Base-by-base conservation (phyloP, 495 filamentous ascomycete species). In the Bathelium albidoporum region DNA sequence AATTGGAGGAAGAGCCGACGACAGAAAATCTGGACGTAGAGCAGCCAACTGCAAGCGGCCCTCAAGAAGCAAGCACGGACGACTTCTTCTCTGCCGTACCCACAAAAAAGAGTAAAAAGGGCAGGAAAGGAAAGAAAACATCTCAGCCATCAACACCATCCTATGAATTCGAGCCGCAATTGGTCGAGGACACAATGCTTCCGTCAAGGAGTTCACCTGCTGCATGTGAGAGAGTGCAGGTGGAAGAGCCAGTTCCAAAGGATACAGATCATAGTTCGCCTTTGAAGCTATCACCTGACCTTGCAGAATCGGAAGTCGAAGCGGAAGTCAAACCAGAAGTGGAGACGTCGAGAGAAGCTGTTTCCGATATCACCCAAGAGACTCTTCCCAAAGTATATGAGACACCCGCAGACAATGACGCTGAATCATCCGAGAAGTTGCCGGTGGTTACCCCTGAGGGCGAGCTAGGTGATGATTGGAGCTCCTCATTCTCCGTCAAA, bases 1-100 rank as follows among this genome's bases (percentile, higher is more conserved):
- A 69, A 45, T 67, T 67, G 29, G 61, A 64, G 5, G 72, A 74
- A 36, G 64, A 71, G 58, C 64, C 70, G 29, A 65, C 63, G 43
- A 67, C 72, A 0, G 28, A 60, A n/a, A 66, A 60, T 29, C 68
- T 70, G 66, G 73, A 75, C 2, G 59, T 1, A 1, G 2, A 16
- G 16, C 45, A 67, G 26, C 43, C 11, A 29, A 55, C 5, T 26
- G 24, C 49, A 9, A 9, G 12, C 5, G 49, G 2, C 29, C 2
- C 24, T 53, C 28, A 32, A 44, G 52, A 67, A 55, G 65, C 55
- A 5, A n/a, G 5, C 20, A 24, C 28, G 24, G 12, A 24, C 7
- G 49, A 60, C 36, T 1, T 11, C 36, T 60, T 60, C n/a, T 36
- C 58, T 34, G 11, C 12, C 26, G 36, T 16, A 10, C 58, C n/a